phyloP scores from a whole-genome alignment of 495 filamentous ascomycete genomes.

The Penicillium silybi region DNA sequence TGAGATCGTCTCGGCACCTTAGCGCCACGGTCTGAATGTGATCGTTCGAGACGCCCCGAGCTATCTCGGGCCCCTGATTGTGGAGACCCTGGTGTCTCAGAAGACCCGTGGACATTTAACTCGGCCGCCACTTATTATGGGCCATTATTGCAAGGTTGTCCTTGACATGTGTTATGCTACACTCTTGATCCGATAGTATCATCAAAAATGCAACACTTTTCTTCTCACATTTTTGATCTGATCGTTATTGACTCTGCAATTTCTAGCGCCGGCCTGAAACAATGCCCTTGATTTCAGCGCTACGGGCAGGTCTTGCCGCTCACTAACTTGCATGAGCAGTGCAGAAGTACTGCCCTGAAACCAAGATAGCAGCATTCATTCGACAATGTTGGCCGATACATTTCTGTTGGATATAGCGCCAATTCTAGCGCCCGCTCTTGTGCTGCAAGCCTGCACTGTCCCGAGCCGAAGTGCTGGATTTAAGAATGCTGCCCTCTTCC shows the following conservation, averaged over 20 bases:
- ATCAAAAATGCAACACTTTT: not conserved
- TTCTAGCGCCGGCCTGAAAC: not conserved
- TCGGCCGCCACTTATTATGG: not conserved
- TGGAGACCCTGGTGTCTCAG: not conserved
- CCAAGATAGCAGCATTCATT: not conserved
- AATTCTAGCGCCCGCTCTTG: not conserved
- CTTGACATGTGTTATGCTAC: not conserved
- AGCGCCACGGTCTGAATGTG: conserved; percentile 1
- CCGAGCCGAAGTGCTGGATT: not conserved
- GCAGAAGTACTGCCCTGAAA: not conserved
- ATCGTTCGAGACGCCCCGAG: not conserved
- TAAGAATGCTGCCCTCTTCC: not conserved
- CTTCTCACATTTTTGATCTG: not conserved
- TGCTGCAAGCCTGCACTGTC: not conserved
- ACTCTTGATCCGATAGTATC: not conserved
- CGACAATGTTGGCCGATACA: not conserved
- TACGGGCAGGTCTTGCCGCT: not conserved
- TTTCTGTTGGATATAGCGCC: not conserved
- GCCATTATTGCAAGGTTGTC: not conserved
- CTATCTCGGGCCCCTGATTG: not conserved
- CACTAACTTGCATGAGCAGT: not conserved
- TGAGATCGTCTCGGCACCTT: conserved; percentile 1
- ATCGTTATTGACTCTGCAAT: not conserved
- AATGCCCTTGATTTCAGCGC: not conserved
- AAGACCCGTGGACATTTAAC: not conserved